Base-by-base conservation (phyloP, 2,329 filamentous ascomycete species). In the Nigrospora osmanthi region DNA sequence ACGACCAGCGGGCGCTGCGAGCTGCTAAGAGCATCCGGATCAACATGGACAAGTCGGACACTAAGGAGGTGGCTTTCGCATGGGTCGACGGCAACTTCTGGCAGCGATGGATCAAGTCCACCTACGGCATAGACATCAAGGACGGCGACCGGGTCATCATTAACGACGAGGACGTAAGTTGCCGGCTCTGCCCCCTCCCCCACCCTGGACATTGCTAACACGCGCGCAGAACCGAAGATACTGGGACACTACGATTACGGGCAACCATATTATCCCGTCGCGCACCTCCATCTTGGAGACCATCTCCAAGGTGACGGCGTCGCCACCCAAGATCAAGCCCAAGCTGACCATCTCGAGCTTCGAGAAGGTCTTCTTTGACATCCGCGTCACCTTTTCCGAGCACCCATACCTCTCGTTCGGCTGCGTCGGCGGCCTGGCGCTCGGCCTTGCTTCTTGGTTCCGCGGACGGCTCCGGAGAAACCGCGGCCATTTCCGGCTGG, bases 21-120 rank as follows among this genome's bases (percentile, higher is more conserved):
- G 78, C 85, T 37, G 94, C 93, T 33, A 98, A 98, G 74, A 84
- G 81, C 52, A 95, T 95, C 59, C 82, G 83, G 31, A 90, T 98
- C 61, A 87, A 89, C 55, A 94, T 96, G 80, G 85, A 91, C 55
- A 85, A 86, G 60, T 80, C 88, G 43, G 83, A 89, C 59, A 84
- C 85, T 55, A 95, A 91, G 64, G 87, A 95, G 61, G 89, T 97
- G 36, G 80, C 81, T 10, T 98, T 98, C 65, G 93, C 93, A 12
- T 98, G 93, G 93, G 89, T 97, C 12, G 93, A 98, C 61, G 89
- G 90, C 42, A 80, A 88, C 9, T 97, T 97, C 65, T 98, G 93
- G 93, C 90, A 97, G 66, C 80, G 91, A 50, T 98, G 93, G 93
- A 81, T 98, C 52, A 79, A 85, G 54, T 90, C 85, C n/a, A 96